phyloP scores from a whole-genome alignment of 169 alveolate species.

The Perkinsus marinus region DNA sequence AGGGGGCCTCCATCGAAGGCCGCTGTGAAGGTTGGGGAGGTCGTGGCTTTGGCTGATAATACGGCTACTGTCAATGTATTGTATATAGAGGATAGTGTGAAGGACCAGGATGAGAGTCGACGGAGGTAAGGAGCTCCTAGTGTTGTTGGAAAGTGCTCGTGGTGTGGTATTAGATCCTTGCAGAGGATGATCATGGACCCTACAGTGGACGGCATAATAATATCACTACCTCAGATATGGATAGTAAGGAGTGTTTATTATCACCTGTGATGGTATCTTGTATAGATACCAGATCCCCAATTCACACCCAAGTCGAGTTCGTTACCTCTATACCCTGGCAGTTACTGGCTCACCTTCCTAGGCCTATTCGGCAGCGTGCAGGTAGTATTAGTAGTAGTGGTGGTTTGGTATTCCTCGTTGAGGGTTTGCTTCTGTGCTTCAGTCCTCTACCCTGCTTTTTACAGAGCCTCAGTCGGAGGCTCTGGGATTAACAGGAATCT shows the following conservation, averaged over 20 bases:
- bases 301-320: neutral
- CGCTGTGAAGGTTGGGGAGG: neutral
- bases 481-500: neutral
- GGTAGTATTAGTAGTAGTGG: neutral
- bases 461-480: neutral
- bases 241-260: neutral
- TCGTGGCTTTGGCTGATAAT: neutral
- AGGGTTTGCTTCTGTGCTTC: neutral
- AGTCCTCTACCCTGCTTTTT: neutral
- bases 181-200: neutral
- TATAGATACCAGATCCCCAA: neutral
- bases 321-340: neutral
- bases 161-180: neutral
- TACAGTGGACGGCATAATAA: neutral
- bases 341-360: neutral
- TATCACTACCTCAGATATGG: neutral
- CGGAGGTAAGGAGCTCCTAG: neutral
- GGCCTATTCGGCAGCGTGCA: neutral
- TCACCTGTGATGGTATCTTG: neutral
- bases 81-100: neutral
- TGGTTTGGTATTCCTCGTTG: neutral
- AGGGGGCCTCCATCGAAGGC: neutral
- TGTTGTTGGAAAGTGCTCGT: neutral
- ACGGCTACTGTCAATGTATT: neutral
- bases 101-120: neutral